Base-by-base conservation (phyloP, 164 flowering plant species). In the Warburgia ugandensis region DNA sequence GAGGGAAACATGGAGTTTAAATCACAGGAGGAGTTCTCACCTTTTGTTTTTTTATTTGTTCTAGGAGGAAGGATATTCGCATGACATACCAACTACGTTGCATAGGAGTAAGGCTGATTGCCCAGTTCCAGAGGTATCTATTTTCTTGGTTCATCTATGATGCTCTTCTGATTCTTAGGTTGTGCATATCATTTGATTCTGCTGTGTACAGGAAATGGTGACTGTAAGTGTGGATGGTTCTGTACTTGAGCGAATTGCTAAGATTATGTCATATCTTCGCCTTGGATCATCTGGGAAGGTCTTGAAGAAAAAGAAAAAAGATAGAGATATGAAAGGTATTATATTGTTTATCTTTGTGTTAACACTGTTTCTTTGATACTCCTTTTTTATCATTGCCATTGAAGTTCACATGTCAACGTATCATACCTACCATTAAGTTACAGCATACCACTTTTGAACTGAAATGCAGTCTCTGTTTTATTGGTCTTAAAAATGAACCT, bases 21-120 rank as follows among this genome's bases (percentile, higher is more conserved):
- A n/a, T n/a, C n/a, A n/a, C n/a, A n/a, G n/a, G n/a, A n/a, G n/a
- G n/a, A n/a, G n/a, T n/a, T n/a, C n/a, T n/a, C n/a, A n/a, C n/a
- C 1, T 10, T 4, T 23, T 48, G 23, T 54, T 19, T 22, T 29
- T 41, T 22, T 29, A 20, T 21, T 16, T 10, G 17, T 52, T 33
- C 8, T 63, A 92, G 99, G 96, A 92, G 58, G 83, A 77, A 54
- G 85, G 84, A 44, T 80, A 71, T 66, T 65, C 76, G 33, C 71
- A 79, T 51, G 99, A 92, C 61, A 92, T 92, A 60, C 99, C 96
- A 53, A 92, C 99, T 20, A 88, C 95, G 52, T 60, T 92, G 68
- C 99, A 92, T 27, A 71, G 96, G 58, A 88, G 99, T 64, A 92
- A 88, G 82, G 99, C 94, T 58, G 99, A 92, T 48, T 92, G 99